phyloP scores from a whole-genome alignment of 2,329 filamentous ascomycete species.

The Verticillium tricorpus region DNA sequence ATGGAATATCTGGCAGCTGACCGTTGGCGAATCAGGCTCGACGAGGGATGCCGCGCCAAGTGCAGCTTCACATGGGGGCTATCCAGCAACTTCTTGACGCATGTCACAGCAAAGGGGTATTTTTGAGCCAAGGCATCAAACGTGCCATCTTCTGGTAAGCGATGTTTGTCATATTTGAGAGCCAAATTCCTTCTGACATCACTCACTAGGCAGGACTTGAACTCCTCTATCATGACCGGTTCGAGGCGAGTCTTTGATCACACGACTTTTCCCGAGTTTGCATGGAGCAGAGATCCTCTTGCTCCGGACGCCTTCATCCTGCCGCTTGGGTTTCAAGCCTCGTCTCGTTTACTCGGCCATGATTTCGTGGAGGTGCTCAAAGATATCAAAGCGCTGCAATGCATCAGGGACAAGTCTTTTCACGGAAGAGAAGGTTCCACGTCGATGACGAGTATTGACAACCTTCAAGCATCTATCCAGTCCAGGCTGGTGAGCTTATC shows the following conservation, averaged over 20 bases:
- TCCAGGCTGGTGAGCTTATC: conserved; percentile 26
- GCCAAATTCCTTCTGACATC: neutral
- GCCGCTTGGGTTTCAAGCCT: conserved; percentile 26
- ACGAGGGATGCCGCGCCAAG: conserved; percentile 27
- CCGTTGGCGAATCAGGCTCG: conserved; percentile 24
- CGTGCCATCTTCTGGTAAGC: conserved; percentile 39
- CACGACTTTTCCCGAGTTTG: conserved; percentile 34
- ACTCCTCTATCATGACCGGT: conserved; percentile 31
- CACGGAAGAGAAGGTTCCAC: conserved; percentile 14
- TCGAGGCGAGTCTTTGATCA: conserved; percentile 34
- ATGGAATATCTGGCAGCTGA: conserved; percentile 1
- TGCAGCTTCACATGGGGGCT: conserved; percentile 37
- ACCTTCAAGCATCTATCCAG: conserved; percentile 36
- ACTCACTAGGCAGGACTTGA: conserved; percentile 35
- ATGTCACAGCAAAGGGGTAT: conserved; percentile 20
- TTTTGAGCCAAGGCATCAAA: conserved; percentile 33
- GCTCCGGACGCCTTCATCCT: conserved; percentile 21
- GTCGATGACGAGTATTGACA: conserved; percentile 28
- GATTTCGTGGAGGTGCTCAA: conserved; percentile 30
- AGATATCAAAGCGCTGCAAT: conserved; percentile 33
- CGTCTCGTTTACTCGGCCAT: conserved; percentile 16
- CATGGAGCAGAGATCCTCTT: conserved; percentile 31
- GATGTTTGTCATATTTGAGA: no score
- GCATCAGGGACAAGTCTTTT: conserved; percentile 25
- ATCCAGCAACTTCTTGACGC: conserved; percentile 28